Evolutionary conservation across 176 grass and related monocot species (phyloP), one percentile per base, ranked within the genome.

Genomic region (Calamus simplicifolius): DNA sequence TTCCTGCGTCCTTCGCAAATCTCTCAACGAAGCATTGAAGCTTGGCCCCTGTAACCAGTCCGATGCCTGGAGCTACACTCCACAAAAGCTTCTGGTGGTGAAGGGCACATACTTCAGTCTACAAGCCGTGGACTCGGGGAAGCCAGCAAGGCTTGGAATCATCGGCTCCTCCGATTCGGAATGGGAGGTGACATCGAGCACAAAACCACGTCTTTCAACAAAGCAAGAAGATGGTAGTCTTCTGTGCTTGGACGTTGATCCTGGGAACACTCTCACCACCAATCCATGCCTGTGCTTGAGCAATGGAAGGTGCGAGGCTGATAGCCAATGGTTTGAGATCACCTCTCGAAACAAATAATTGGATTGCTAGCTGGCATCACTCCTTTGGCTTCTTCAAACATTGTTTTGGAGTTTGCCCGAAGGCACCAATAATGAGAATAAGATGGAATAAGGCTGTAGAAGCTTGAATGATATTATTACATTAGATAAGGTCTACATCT

Each of bases 21-120:
- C 29, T 18, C 52, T 26, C 19, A 52, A 18, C 2, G 68, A 49
- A 4, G 60, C 76, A 43, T 17, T 72, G 25, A 72, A 18, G 8
- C 60, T 79, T 0, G 76, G 76, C 4, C 54, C 68, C 2, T 79
- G 76, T 53, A 6, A 66, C 6, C 25, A 59, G 23, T 66, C 76
- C 1, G 76, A 79, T 19, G 4, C 26, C 14, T 79, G 76, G 76
- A 29, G 19, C 4, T 72, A 72, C 61, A 79, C 76, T 2, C 76
- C 76, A 3, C 76, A 79, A 18, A 72, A 72, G 54, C 59, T 79
- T 50, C 59, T 79, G 26, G 48, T 63, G 2, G 76, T 72, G 27
- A 72, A 53, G 61, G 76, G 76, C 13, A 79, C 76, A 16, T 79
- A 79, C 14, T 79, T 52, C 61, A 67, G 76, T 27, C 38, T 79